phyloP scores from a whole-genome alignment of 202 grass and related monocot genomes.

The Elaeis oleifera region DNA sequence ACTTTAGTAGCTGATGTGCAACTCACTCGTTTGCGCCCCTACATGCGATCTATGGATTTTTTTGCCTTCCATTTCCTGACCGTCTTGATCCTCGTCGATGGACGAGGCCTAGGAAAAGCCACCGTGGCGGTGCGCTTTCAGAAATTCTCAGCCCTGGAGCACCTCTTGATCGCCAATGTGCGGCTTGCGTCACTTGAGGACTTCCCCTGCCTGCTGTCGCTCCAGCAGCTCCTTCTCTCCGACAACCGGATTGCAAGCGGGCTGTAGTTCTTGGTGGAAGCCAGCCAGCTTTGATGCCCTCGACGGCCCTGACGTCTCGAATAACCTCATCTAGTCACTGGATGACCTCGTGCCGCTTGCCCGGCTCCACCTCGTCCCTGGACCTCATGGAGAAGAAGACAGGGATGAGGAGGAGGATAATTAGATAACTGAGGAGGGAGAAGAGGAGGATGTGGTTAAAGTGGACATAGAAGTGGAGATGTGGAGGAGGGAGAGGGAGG shows the following conservation, averaged over 20 bases:
- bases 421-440: slow-evolving; percentile 22
- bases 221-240: slow-evolving; percentile 68
- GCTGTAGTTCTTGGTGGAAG: slow-evolving; percentile 44
- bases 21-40: too few relatives aligned
- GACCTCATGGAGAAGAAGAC: slow-evolving; percentile 21
- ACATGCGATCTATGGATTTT: background rate
- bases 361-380: slow-evolving; percentile 30
- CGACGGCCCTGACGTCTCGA: slow-evolving; percentile 56
- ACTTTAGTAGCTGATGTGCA: too few relatives aligned
- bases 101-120: slow-evolving; percentile 53
- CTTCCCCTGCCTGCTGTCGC: slow-evolving; percentile 50
- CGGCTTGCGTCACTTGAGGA: slow-evolving; percentile 57
- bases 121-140: slow-evolving; percentile 35
- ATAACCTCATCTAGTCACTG: slow-evolving; percentile 56
- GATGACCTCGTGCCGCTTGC: slow-evolving; percentile 53
- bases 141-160: slow-evolving; percentile 38
- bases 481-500: too few relatives aligned
- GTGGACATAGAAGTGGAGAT: background rate
- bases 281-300: slow-evolving; percentile 33
- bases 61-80: background rate
- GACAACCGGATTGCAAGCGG: slow-evolving; percentile 59
- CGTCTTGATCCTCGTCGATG: slow-evolving; percentile 24
- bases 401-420: slow-evolving; percentile 20
- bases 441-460: slow-evolving; percentile 24
- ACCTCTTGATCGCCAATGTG: slow-evolving; percentile 61